These are phyloP conservation scores for Russula emetica DNA, from an alignment of 768 basidiomycete species.

Conservation along the genomic window DNA sequence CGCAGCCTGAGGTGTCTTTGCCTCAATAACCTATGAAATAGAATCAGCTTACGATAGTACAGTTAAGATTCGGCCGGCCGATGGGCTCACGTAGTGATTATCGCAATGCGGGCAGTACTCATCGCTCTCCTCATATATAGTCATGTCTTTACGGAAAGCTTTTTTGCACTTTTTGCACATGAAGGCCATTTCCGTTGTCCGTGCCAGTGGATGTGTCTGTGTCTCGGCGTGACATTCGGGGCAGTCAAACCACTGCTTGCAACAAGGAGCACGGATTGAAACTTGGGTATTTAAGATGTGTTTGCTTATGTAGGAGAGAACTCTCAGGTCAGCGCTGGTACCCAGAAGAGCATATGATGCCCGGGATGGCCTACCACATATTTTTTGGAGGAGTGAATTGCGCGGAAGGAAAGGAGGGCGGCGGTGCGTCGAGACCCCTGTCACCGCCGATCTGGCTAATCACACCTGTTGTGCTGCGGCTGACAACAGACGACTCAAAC, in stretches of 20 bases:
- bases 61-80: not conserved
- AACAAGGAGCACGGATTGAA: constrained; percentile 92
- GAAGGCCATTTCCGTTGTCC: constrained; percentile 81
- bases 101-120: constrained; percentile 98
- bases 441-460: not conserved
- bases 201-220: constrained; percentile 65
- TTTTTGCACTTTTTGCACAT: constrained; percentile 90
- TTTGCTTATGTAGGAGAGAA: constrained; percentile 51
- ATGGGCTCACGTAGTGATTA: constrained; percentile 81
- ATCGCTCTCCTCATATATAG: constrained; percentile 88
- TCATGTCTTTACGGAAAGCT: constrained; percentile 95
- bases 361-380: not conserved
- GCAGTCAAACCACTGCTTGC: constrained; percentile 97
- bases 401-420: not conserved
- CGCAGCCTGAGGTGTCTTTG: constrained; percentile 83
- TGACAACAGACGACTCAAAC: constrained; percentile 4
- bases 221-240: constrained; percentile 89
- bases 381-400: not conserved
- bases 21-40: constrained; percentile 74
- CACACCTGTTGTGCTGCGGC: too few relatives aligned
- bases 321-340: not conserved
- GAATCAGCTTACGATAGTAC: not conserved
- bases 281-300: constrained; percentile 97
- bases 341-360: not conserved
- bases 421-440: too few relatives aligned